phyloP scores from a whole-genome alignment of 495 filamentous ascomycete species.

The Venustampulla echinocandica region DNA sequence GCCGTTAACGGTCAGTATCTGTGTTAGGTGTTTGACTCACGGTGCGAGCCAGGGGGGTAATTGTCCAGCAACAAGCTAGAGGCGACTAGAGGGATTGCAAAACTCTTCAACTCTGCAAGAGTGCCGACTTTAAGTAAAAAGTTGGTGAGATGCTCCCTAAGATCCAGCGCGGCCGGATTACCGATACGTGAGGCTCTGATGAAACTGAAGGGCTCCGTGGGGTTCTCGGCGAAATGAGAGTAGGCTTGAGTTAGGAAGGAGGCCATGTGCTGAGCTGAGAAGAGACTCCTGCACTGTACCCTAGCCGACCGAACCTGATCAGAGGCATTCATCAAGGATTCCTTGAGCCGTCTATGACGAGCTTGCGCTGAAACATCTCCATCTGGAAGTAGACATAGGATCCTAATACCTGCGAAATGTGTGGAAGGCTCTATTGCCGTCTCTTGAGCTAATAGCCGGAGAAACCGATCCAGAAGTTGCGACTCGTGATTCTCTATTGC shows the following conservation, averaged over 20 bases:
- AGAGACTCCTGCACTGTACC: conserved; percentile 10
- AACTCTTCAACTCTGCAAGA: conserved; percentile 12
- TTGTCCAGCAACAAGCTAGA: conserved; percentile 15
- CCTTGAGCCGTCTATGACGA: conserved; percentile 2
- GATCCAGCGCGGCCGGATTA: conserved; percentile 13
- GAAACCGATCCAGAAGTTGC: not conserved
- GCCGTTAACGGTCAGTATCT: not conserved
- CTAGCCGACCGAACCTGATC: conserved; percentile 15
- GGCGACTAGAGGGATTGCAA: conserved; percentile 17
- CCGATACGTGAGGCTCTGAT: conserved; percentile 15
- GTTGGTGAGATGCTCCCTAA: conserved; percentile 13
- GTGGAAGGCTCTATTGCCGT: conserved; percentile 7
- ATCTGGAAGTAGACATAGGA: not conserved
- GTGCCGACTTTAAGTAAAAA: conserved; percentile 10
- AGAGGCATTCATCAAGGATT: conserved; percentile 5
- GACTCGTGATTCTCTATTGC: not conserved
- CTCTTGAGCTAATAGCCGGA: conserved; percentile 7
- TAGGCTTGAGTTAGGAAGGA: conserved; percentile 16
- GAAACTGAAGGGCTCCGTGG: conserved; percentile 20
- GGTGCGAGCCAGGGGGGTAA: conserved; percentile 13
- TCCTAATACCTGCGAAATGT: not conserved
- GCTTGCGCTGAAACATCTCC: conserved; percentile 1
- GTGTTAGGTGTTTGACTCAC: conserved; percentile 7
- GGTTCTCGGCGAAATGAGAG: conserved; percentile 13
- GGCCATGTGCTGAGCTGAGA: conserved; percentile 17